Evolutionary conservation across 805 yeast species (phyloP), one percentile per base, ranked within the genome.

Genomic region (Cephaloascus fragrans): DNA sequence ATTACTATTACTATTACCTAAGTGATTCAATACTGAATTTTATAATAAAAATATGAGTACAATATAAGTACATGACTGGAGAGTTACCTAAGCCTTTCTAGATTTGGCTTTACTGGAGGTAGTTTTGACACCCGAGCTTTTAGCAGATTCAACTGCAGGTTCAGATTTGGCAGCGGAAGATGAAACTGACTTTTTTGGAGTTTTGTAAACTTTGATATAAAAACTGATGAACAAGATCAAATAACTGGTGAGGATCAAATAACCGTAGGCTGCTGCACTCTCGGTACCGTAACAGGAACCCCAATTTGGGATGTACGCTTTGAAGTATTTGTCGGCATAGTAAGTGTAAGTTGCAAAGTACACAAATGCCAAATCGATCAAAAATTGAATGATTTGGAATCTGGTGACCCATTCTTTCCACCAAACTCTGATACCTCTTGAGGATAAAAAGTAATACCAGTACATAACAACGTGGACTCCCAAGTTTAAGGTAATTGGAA

Each of bases 341-440:
- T 82, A 88, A 46, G 96, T 82, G 67, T 86, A 90, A 40, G 95
- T 83, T 38, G 96, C 96, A 62, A 85, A 88, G 71, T 88, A 93
- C 47, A 93, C 94, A 59, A 90, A 89, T 34, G 72, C 77, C 56
- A 90, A 75, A 62, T 90, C 98, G 55, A 90, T 71, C 49, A 90
- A 66, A 57, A 90, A 90, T 69, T 90, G 98, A 53, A 85, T 69
- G 65, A 90, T 90, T 71, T 90, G 98, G 71, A 86, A 80, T 48
- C 95, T 75, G 41, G 98, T 90, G 49, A 90, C 96, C 96, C 96
- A 90, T 69, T 89, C 94, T 69, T 93, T 90, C 98, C 98, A 90
- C 97, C 97, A 89, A 39, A 90, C 96, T 54, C 86, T 81, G 56
- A 89, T 85, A 42, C 96, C 96, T 58, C 95, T 75, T 17, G 97